A percentile compares a stretch with the other conserved stretches of the same genome.
Evolutionary conservation across 805 yeast species (phyloP).

Genomic region (Barnettozyma salicaria): DNA sequence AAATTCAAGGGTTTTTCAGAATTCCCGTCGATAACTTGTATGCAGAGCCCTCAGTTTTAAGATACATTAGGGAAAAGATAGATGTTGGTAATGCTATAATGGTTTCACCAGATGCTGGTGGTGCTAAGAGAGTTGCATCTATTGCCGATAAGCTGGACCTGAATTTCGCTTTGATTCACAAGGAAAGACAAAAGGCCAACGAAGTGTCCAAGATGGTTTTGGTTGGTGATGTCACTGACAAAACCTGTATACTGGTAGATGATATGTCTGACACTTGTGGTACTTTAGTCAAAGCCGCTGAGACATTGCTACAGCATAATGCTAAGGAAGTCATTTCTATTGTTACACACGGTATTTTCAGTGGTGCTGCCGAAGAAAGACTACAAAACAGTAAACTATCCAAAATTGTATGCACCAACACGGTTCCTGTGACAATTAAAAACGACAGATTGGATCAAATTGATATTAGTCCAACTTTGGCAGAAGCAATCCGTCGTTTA

Average conservation of each 20-base stretch:
- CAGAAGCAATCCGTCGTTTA: slow-evolving; percentile 89
- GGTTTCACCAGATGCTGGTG: slow-evolving; percentile 98
- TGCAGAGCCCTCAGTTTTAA: slow-evolving; percentile 87
- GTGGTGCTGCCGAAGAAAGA: slow-evolving; percentile 75
- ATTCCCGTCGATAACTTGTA: slow-evolving; percentile 94
- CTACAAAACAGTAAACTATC: slow-evolving; percentile 62
- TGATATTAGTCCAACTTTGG: slow-evolving; percentile 81
- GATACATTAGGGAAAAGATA: slow-evolving; percentile 67
- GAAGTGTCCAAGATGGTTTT: slow-evolving; percentile 93
- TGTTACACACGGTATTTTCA: slow-evolving; percentile 92
- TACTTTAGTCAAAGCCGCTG: slow-evolving; percentile 91
- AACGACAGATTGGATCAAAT: slow-evolving; percentile 62
- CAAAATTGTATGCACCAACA: slow-evolving; percentile 83
- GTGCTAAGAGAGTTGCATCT: slow-evolving; percentile 95
- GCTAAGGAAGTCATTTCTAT: slow-evolving; percentile 87
- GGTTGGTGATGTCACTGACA: slow-evolving; percentile 87
- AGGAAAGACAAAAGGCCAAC: slow-evolving; percentile 91
- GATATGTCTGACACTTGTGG: slow-evolving; percentile 99
- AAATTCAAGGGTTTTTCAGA: slow-evolving; percentile 93
- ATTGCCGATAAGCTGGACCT: slow-evolving; percentile 88
- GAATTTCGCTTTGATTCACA: slow-evolving; percentile 92
- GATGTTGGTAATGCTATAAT: slow-evolving; percentile 58
- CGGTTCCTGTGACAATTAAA: slow-evolving; percentile 76
- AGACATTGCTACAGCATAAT: slow-evolving; percentile 70
- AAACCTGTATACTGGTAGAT: slow-evolving; percentile 81